phyloP scores from a whole-genome alignment of 1,139 yeast species.

The Hyphopichia pseudoburtonii region DNA sequence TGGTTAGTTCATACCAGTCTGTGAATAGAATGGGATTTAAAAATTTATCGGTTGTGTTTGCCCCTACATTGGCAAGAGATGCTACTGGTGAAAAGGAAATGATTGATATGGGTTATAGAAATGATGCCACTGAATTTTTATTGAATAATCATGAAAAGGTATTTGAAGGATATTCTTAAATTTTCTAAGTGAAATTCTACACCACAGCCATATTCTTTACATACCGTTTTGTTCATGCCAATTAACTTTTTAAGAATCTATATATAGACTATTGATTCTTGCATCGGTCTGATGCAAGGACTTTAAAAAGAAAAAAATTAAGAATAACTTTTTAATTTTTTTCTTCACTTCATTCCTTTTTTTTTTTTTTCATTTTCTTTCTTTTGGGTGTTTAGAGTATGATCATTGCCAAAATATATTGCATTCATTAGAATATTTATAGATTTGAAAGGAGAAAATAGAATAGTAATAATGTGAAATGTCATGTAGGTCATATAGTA shows the following conservation, averaged over 20 bases:
- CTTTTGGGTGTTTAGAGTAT: background rate
- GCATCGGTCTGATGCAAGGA: too few relatives aligned
- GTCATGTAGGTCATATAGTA: too few relatives aligned
- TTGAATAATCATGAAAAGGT: constrained; percentile 54
- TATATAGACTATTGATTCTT: too few relatives aligned
- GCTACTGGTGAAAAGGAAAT: constrained; percentile 81
- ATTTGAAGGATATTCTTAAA: constrained; percentile 18
- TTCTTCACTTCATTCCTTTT: background rate
- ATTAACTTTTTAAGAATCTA: too few relatives aligned
- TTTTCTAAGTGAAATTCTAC: too few relatives aligned
- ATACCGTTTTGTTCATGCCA: too few relatives aligned
- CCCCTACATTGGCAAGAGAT: constrained; percentile 89
- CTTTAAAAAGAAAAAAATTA: too few relatives aligned
- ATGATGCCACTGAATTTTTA: constrained; percentile 75
- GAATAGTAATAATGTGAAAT: too few relatives aligned
- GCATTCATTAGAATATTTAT: background rate
- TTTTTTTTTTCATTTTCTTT: too few relatives aligned
- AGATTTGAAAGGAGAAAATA: too few relatives aligned
- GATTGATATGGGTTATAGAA: constrained; percentile 80
- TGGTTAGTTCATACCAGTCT: constrained; percentile 48
- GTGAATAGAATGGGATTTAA: constrained; percentile 75
- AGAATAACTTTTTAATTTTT: too few relatives aligned
- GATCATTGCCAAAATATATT: background rate
- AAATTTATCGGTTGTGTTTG: constrained; percentile 89
- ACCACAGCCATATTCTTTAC: too few relatives aligned